Base-by-base conservation (phyloP, 441 rosid genomes). In the Cnidoscolus chayamansa region DNA sequence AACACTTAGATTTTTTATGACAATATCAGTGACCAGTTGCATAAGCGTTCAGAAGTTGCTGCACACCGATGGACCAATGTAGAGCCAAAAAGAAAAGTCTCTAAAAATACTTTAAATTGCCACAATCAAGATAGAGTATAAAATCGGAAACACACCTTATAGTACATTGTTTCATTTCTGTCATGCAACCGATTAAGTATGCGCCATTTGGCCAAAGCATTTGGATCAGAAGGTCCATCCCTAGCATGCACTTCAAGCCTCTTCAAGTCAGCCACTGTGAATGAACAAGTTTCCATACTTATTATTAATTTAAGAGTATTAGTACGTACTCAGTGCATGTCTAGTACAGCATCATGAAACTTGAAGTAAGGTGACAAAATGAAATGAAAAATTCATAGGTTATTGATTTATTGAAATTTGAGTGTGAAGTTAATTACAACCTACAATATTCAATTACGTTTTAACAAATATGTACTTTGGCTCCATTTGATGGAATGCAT, bases 91-190 rank as follows among this genome's bases (percentile, higher is more conserved):
- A n/a, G n/a, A n/a, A n/a, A n/a, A n/a, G n/a, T n/a, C n/a, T n/a
- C n/a, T n/a, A n/a, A n/a, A n/a, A n/a, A n/a, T n/a, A n/a, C n/a
- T n/a, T n/a, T n/a, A n/a, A n/a, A n/a, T n/a, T n/a, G n/a, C n/a
- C n/a, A n/a, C n/a, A n/a, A n/a, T n/a, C n/a, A n/a, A n/a, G n/a
- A n/a, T n/a, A n/a, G n/a, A 15, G 20, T n/a, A 45, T 7, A 48
- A n/a, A 67, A 30, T 60, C 40, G 55, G 53, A 68, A n/a, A n/a
- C 50, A 59, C 40, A 87, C 99, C 90, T 95, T 86, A 75, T 86
- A 92, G 81, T 95, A 95, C 97, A 95, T 95, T 12, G 98, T 92
- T 84, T 95, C 99, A 80, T 95, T 95, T 61, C 99, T 84, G 70
- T 95, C 99, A 66, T 95, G 99, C 83, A 95, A 77, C 20, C 99